Evolutionary conservation across 352 stramenopile genomes (phyloP), one percentile per base, ranked within the genome.

Genomic region (Globisporangium takayamanum): DNA sequence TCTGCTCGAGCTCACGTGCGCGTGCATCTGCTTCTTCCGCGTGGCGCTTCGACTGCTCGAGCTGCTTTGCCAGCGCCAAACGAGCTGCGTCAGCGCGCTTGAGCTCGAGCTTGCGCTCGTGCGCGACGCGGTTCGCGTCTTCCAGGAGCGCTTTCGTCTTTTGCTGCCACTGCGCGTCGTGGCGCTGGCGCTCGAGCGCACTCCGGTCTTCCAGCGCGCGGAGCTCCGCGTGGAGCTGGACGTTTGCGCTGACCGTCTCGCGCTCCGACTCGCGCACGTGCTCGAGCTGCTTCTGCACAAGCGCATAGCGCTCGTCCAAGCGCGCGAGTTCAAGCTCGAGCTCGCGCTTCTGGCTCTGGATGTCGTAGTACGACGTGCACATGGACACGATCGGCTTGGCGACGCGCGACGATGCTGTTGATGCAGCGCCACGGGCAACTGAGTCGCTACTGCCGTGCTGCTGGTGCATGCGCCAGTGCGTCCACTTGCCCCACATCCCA

Each of bases 321-420:
- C 59, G 50, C 37, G 63, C 49, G 44, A 80, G 53, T 1, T 56
- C 67, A 41, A 66, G 56, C 39, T 90, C 74, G 0, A 91, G 63
- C 50, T 85, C 67, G 0, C 67, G 68, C 46, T 89, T 89, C 39
- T 84, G 57, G 49, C 85, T 83, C 58, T 93, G 80, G 22, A 93
- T 63, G 59, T 93, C 84, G 53, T 89, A 92, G 58, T 93, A 93
- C 8, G 84, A 93, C 7, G 84, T 93, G 61, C 84, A 93, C 84
- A 93, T 93, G 12, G 73, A 71, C 18, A 79, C 68, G 0, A 73
- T 66, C 10, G 67, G 66, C 37, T 89, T 89, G 8, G 45, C 47
- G 3, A 53, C 20, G 25, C 53, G 18, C 15, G 37, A n/a, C 28
- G 62, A 54, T 20, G 62, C 20, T 5, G 64, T 53, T 14, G 53